phyloP scores from a whole-genome alignment of 176 grass and related monocot species.

The Triticum urartu region DNA sequence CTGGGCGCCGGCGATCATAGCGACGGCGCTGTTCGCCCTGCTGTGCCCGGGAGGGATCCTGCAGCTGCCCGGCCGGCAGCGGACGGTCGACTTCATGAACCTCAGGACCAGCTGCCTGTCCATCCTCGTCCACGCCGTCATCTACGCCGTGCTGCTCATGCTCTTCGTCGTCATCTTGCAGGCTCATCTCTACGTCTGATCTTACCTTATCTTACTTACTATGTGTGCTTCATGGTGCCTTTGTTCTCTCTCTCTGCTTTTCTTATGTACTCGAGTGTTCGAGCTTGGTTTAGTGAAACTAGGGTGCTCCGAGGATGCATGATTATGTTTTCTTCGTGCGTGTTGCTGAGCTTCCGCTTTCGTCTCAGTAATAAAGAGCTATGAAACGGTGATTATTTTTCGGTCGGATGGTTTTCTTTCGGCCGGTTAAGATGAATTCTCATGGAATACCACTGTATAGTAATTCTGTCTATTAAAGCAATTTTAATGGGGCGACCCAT shows the following conservation, averaged over 20 bases:
- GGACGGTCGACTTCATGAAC: slow-evolving; percentile 75
- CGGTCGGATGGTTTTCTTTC: neutral
- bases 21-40: slow-evolving; percentile 81
- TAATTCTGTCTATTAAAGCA: neutral
- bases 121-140: slow-evolving; percentile 76
- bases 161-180: slow-evolving; percentile 56
- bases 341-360: neutral
- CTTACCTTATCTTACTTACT: neutral
- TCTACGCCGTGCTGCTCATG: slow-evolving; percentile 68
- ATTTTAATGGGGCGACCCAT: too few relatives aligned
- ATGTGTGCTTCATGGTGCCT: neutral
- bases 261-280: neutral
- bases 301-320: neutral
- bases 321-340: neutral
- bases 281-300: neutral
- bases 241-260: neutral
- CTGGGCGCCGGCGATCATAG: slow-evolving; percentile 79
- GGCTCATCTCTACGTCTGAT: slow-evolving; percentile 70
- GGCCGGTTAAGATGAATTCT: neutral
- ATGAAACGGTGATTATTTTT: neutral
- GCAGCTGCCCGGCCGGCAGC: slow-evolving; percentile 80
- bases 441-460: neutral
- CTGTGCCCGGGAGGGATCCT: slow-evolving; percentile 73
- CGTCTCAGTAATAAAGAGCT: neutral
- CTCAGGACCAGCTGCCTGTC: slow-evolving; percentile 71